Evolutionary conservation across 2,329 filamentous ascomycete species (phyloP).

Genomic region (Ceratocystis huliohia): DNA sequence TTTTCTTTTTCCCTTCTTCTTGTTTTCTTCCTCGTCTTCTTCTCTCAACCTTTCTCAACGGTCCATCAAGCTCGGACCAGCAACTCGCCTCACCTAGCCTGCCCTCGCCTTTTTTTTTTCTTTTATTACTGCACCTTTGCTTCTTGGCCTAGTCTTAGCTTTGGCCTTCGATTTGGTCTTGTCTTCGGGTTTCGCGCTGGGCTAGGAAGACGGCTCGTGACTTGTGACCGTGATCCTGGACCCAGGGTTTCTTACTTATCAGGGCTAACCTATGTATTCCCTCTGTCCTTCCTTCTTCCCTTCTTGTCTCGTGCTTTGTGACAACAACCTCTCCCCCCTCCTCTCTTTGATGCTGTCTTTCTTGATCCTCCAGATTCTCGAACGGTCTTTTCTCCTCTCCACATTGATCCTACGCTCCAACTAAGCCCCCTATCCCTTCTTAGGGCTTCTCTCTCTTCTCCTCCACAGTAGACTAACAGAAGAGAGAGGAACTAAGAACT

Average conservation of each 20-base stretch:
- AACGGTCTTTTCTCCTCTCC: constrained; percentile 17
- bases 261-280: not conserved
- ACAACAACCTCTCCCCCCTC: not conserved
- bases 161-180: not conserved
- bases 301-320: not conserved
- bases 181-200: not conserved
- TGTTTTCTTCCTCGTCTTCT: not conserved
- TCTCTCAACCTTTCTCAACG: not conserved
- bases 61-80: not conserved
- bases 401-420: constrained; percentile 7
- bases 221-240: not conserved
- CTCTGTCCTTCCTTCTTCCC: not conserved
- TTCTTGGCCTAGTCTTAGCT: too few relatives aligned
- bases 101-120: too few relatives aligned
- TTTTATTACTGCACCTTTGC: too few relatives aligned
- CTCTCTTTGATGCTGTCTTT: constrained; percentile 8
- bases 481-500: not conserved
- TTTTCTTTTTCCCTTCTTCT: not conserved
- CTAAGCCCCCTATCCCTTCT: constrained; percentile 6
- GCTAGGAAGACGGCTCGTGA: too few relatives aligned
- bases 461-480: constrained; percentile 10
- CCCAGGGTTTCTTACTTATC: not conserved
- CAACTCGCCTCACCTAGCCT: too few relatives aligned
- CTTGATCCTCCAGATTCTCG: constrained; percentile 17
- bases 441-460: constrained; percentile 12